A percentile compares a stretch with the other conserved stretches of the same genome.
phyloP scores from a whole-genome alignment of 2,329 filamentous ascomycete genomes.

The Coniella vitis region DNA sequence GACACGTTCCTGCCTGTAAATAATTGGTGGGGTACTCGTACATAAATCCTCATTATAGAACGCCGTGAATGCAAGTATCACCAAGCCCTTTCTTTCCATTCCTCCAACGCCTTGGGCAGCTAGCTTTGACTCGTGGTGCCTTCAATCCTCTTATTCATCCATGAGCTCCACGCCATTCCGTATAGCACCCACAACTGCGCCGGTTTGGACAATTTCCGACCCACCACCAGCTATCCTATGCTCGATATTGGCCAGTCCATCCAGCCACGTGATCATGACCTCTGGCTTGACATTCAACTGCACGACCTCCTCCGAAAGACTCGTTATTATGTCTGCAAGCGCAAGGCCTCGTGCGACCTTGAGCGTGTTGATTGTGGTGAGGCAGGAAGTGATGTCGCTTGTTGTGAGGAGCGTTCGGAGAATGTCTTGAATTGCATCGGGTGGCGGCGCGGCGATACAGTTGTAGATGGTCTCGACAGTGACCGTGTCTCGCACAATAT shows the following conservation, averaged over 20 bases:
- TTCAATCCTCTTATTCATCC: constrained; percentile 15
- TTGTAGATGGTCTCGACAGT: constrained; percentile 96
- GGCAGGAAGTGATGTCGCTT: constrained; percentile 80
- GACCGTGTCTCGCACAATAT: constrained; percentile 66
- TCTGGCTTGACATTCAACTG: constrained; percentile 78
- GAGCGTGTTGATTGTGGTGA: constrained; percentile 80
- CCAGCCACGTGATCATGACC: constrained; percentile 85
- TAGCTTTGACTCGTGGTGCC: too few species aligned
- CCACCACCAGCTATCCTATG: constrained; percentile 84
- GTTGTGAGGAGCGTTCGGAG: constrained; percentile 76
- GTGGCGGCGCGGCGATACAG: constrained; percentile 92
- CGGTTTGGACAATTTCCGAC: constrained; percentile 83
- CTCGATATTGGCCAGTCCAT: constrained; percentile 87
- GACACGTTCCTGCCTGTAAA: constrained; percentile 1
- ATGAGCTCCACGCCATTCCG: constrained; percentile 76
- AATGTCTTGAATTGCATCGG: constrained; percentile 79
- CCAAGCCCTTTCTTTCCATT: neutral
- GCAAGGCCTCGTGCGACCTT: constrained; percentile 83
- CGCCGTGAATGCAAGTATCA: constrained; percentile 8
- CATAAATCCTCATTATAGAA: constrained; percentile 3
- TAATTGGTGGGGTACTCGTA: neutral
- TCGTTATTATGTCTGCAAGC: constrained; percentile 86
- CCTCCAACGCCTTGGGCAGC: neutral
- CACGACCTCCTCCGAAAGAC: constrained; percentile 73
- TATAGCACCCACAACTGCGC: constrained; percentile 84